Evolutionary conservation across 345 rosid species (phyloP), one percentile per base, ranked within the genome.

Genomic region (Capsella bursapastoris): DNA sequence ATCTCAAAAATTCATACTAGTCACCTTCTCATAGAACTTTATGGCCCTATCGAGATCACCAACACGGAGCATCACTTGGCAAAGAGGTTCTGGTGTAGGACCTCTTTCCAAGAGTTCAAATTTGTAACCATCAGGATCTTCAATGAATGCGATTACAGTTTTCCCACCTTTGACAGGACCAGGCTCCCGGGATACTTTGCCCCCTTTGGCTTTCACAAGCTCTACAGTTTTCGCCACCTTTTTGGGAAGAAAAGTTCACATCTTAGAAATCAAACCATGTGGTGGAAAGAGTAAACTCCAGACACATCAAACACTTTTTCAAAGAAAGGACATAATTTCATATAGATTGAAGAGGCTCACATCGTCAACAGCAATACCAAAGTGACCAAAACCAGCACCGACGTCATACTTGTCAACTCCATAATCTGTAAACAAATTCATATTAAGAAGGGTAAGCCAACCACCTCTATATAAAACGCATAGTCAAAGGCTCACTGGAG

Each of bases 41-140:
- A 95, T 86, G 52, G 99, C 81, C 62, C 88, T 96, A 66, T 88
- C 91, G 50, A 95, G 97, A 87, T 95, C 97, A 28, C 98, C 97
- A 79, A 95, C 99, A 64, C 96, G 98, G 72, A 95, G 97, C 99
- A 95, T 95, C 75, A 95, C 97, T 85, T 95, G 98, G 81, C 99
- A 95, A 44, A 95, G 75, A 35, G 99, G 99, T 82, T 95, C 99
- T 6, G 98, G 99, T 35, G 99, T 95, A 66, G 97, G 94, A 55
- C 90, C 96, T 77, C 99, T 95, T 82, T 95, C 98, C 82, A 95
- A 78, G 50, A 95, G 89, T 78, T 95, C 99, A 84, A 95, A 95
- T 80, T 89, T 92, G 79, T 92, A 95, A 79, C 98, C 99, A 82
- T 92, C 97, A 59, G 97, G 97, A 83, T 94, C 97, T 84, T 92